Evolutionary conservation across 2,329 filamentous ascomycete species (phyloP), one percentile per base, ranked within the genome.

Genomic region (Colletotrichum echinochloae): DNA sequence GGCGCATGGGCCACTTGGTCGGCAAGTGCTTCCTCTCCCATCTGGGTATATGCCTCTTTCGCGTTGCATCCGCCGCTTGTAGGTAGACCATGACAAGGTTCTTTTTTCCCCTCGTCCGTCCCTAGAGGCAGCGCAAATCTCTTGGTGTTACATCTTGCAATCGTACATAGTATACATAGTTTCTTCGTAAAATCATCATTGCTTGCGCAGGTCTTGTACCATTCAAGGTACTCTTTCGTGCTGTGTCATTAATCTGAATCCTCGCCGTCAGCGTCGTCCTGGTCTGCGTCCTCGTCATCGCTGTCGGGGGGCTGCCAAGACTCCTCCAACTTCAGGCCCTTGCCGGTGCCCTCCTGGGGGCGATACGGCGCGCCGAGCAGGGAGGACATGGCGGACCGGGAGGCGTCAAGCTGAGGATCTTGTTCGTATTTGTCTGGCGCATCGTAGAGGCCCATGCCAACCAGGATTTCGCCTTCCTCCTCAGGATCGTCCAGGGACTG

Each of bases 361-460:
- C 83, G 81, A 74, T 84, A 85, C 1, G 83, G 78, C 9, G 87
- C 81, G 30, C 87, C 86, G 56, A 90, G 79, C 23, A 92, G 78
- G 33, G 85, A 84, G 44, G 84, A 85, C 66, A 88, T 84, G 33
- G 86, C 87, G 6, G 85, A 85, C 60, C 85, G 78, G 80, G 89
- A 85, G 81, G 87, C 84, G 79, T 89, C 82, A 65, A 88, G 78
- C 60, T 85, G 81, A 37, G 84, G 81, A 65, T 87, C 86, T 26
- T 83, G 80, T 9, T 84, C 80, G 51, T 79, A 75, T 75, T 88
- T 87, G 65, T 90, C 91, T 0, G 92, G 92, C 5, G 88, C 83
- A 75, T 94, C 93, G 79, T 96, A 96, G 0, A 96, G 86, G 0
- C 93, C 93, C 87, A 96, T 91, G 26, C 93, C 93, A n/a, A 94